Percentiles rank a stretch among this genome's conserved stretches.
phyloP scores from a whole-genome alignment of 352 stramenopile genomes.

The Phytophthora europaea region DNA sequence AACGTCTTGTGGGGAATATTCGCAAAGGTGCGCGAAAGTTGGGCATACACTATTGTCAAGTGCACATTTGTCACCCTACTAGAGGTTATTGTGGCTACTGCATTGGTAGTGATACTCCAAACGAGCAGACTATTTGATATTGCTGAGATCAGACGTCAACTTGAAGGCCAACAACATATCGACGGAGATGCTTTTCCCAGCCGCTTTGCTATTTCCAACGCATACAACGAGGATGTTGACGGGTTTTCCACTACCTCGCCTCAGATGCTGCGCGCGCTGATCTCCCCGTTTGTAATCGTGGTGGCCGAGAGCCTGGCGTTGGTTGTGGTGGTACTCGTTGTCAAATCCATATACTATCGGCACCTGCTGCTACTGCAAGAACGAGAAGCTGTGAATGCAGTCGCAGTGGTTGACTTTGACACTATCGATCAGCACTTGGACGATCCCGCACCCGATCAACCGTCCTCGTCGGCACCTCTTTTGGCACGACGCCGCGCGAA shows the following conservation, averaged over 20 bases:
- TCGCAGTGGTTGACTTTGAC: slow-evolving; percentile 32
- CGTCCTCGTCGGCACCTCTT: slow-evolving; percentile 17
- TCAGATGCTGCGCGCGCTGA: slow-evolving; percentile 37
- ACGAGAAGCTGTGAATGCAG: slow-evolving; percentile 3
- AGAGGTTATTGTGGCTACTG: slow-evolving; percentile 48
- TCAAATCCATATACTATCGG: slow-evolving; percentile 32
- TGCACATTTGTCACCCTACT: slow-evolving; percentile 49
- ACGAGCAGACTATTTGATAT: slow-evolving; percentile 38
- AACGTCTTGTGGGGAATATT: slow-evolving; percentile 50
- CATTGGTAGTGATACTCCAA: slow-evolving; percentile 38
- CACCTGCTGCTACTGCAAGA: slow-evolving; percentile 6
- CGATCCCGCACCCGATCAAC: slow-evolving; percentile 9
- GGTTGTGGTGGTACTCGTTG: slow-evolving; percentile 24
- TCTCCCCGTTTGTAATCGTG: slow-evolving; percentile 45
- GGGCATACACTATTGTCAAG: slow-evolving; percentile 52
- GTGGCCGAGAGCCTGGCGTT: slow-evolving; percentile 42
- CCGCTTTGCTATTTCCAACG: slow-evolving; percentile 48
- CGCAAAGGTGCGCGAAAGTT: slow-evolving; percentile 42
- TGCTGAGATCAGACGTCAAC: slow-evolving; percentile 39
- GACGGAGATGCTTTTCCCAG: slow-evolving; percentile 46
- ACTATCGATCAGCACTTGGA: slow-evolving; percentile 23
- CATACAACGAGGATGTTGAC: slow-evolving; percentile 65
- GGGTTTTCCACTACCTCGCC: slow-evolving; percentile 44
- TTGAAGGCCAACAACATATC: slow-evolving; percentile 49
- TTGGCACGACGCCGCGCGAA: slow-evolving; percentile 17